A percentile compares a stretch with the other conserved stretches of the same genome.
Evolutionary conservation across 2,329 filamentous ascomycete genomes (phyloP).

Genomic region (Aspergillus ruber): DNA sequence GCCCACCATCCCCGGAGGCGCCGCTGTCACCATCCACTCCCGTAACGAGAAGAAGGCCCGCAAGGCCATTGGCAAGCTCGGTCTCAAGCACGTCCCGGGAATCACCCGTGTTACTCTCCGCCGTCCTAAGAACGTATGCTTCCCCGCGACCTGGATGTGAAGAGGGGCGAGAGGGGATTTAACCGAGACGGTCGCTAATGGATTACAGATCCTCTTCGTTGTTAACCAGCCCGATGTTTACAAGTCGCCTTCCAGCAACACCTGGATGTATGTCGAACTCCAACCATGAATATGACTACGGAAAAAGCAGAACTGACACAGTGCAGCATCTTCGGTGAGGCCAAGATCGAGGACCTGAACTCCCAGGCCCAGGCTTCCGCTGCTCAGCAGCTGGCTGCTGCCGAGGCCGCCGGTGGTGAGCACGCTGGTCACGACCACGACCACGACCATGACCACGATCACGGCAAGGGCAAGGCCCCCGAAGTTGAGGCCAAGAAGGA

Average conservation of each 20-base stretch:
- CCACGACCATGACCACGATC: conserved; percentile 30
- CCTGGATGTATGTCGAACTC: conserved; percentile 77
- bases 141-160: neutral
- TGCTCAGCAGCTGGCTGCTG: conserved; percentile 85
- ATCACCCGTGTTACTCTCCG: conserved; percentile 98
- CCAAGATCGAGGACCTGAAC: conserved; percentile 99
- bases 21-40: conserved; percentile 86
- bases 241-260: conserved; percentile 99
- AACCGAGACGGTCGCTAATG: conserved; percentile 10
- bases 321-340: conserved; percentile 92
- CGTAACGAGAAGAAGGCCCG: conserved; percentile 99
- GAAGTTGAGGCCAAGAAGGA: conserved; percentile 59
- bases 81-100: conserved; percentile 89
- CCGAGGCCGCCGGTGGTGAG: conserved; percentile 56
- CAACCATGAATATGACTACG: neutral
- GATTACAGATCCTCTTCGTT: conserved; percentile 85
- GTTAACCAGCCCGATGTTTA: conserved; percentile 99
- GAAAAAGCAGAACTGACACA: conserved; percentile 15
- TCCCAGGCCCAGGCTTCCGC: conserved; percentile 93
- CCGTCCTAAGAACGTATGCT: conserved; percentile 95
- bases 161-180: neutral
- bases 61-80: conserved; percentile 98
- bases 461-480: conserved; percentile 61
- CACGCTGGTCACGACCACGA: conserved; percentile 55
- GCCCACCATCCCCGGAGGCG: conserved; percentile 70